These are phyloP conservation scores for Periconia digitata DNA, from an alignment of 2,329 filamentous ascomycete species.

Conservation along the genomic window DNA sequence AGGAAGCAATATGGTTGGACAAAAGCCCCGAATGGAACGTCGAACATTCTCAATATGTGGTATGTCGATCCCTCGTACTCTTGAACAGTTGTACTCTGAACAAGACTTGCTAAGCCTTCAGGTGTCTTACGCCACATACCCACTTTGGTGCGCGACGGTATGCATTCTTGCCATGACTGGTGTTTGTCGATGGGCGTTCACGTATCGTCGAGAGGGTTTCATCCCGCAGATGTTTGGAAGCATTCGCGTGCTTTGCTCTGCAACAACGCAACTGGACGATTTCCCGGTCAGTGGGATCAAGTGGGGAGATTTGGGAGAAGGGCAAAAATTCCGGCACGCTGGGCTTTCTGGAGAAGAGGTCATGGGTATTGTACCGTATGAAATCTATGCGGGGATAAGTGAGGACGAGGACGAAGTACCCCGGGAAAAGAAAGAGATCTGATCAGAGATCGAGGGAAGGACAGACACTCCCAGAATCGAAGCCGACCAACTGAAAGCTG, in stretches of 20 bases:
- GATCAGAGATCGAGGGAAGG: too few species aligned
- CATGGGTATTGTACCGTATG: conserved; percentile 27
- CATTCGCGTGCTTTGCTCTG: conserved; percentile 30
- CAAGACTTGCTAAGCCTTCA: conserved; percentile 2
- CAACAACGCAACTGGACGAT: conserved; percentile 29
- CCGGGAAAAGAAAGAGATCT: background rate
- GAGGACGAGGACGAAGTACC: background rate
- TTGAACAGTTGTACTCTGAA: background rate
- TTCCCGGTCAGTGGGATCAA: conserved; percentile 26
- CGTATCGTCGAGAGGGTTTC: conserved; percentile 32
- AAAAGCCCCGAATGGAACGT: conserved; percentile 6
- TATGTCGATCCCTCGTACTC: conserved; percentile 3
- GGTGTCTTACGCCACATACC: conserved; percentile 29
- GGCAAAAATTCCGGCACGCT: conserved; percentile 26
- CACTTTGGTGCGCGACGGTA: conserved; percentile 27
- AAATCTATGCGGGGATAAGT: conserved; percentile 25
- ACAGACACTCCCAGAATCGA: too few species aligned
- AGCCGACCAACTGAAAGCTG: too few species aligned
- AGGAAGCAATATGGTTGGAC: conserved; percentile 29
- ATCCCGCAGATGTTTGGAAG: conserved; percentile 40
- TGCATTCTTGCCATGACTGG: conserved; percentile 33
- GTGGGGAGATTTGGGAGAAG: conserved; percentile 29
- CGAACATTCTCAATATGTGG: conserved; percentile 27
- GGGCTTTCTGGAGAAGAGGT: conserved; percentile 29
- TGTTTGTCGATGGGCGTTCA: conserved; percentile 36